A percentile compares a stretch with the other conserved stretches of the same genome.
Evolutionary conservation across 108 stramenopile genomes (phyloP).

Genomic region (Ochromonas danica): DNA sequence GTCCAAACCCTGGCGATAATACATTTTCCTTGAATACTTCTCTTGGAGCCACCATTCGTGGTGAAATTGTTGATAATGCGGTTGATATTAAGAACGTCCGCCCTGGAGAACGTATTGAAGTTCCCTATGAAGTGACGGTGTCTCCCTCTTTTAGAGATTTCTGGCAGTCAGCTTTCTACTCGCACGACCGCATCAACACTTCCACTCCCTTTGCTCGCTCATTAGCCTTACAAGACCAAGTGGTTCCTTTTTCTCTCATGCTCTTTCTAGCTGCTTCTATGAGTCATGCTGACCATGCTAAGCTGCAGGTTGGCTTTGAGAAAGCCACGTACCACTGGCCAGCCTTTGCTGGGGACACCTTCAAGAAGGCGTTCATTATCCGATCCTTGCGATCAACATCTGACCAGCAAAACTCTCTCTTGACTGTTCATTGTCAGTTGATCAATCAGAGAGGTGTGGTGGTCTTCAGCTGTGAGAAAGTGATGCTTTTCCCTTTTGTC

Average conservation of each 20-base stretch:
- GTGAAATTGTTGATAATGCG: constrained; percentile 63
- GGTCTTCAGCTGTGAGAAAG: constrained; percentile 76
- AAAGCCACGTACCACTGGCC: constrained; percentile 74
- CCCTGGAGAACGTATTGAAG: constrained; percentile 65
- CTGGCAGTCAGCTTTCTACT: constrained; percentile 77
- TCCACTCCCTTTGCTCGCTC: constrained; percentile 75
- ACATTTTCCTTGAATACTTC: too few species aligned
- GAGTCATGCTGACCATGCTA: constrained; percentile 79
- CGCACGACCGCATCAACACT: constrained; percentile 76
- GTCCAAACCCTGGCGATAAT: too few species aligned
- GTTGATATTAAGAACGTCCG: constrained; percentile 60
- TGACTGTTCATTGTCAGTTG: constrained; percentile 69
- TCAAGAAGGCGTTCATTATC: constrained; percentile 70
- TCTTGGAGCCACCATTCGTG: constrained; percentile 35
- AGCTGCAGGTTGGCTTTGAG: constrained; percentile 75
- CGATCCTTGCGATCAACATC: constrained; percentile 66
- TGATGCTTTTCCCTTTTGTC: constrained; percentile 74
- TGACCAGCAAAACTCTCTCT: constrained; percentile 67
- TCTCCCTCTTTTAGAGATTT: constrained; percentile 65
- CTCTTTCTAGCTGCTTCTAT: constrained; percentile 70
- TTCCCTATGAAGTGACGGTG: constrained; percentile 77
- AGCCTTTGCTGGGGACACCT: constrained; percentile 77
- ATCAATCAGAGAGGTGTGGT: constrained; percentile 74
- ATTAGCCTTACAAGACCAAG: constrained; percentile 75
- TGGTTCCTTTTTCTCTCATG: constrained; percentile 68